phyloP scores from a whole-genome alignment of 202 grass and related monocot genomes.

The Schoenoplectus triqueter region DNA sequence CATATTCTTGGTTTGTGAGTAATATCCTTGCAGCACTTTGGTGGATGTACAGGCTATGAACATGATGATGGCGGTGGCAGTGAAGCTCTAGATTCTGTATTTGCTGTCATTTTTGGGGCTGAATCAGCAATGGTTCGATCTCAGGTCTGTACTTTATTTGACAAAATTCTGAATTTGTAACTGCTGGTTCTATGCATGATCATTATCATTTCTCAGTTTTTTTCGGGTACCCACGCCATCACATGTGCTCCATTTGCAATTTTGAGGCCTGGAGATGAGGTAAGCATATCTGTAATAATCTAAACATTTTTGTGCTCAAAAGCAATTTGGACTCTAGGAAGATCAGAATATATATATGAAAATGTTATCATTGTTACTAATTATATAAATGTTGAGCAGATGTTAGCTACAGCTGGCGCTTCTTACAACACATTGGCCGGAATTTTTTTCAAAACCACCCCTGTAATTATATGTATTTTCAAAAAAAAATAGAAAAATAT shows the following conservation, averaged over 20 bases:
- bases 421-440: slow-evolving; percentile 87
- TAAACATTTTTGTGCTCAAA: slow-evolving; percentile 5
- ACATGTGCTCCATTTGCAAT: slow-evolving; percentile 87
- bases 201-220: slow-evolving; percentile 55
- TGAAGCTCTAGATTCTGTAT: slow-evolving; percentile 73
- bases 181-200: neutral
- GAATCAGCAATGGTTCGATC: slow-evolving; percentile 90
- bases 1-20: neutral
- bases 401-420: slow-evolving; percentile 74
- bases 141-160: slow-evolving; percentile 52
- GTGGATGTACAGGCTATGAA: slow-evolving; percentile 85
- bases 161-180: neutral
- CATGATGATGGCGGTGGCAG: slow-evolving; percentile 87
- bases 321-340: neutral
- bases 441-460: neutral
- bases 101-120: slow-evolving; percentile 71
- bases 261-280: slow-evolving; percentile 82
- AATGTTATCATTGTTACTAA: neutral
- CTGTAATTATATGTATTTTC: no score
- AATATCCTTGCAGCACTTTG: slow-evolving; percentile 71
- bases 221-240: slow-evolving; percentile 93
- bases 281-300: slow-evolving; percentile 28
- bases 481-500: no score
- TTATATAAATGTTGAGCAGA: slow-evolving; percentile 46
- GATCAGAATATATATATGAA: neutral